Evolutionary conservation across 2,329 filamentous ascomycete species (phyloP).

Genomic region (Fusarium gaditjirri): DNA sequence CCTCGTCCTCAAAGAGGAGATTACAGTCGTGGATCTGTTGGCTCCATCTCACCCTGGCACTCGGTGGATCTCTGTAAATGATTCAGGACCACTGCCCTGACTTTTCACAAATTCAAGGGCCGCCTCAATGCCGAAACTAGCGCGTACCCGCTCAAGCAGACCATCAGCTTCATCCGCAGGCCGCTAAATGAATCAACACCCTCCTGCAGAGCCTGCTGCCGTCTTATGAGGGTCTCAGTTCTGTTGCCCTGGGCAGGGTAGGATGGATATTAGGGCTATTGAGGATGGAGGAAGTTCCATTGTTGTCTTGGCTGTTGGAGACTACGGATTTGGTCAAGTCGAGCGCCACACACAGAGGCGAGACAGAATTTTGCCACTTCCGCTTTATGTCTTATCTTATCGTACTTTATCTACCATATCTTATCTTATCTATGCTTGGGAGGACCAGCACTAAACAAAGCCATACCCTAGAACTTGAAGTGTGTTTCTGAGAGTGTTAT

Average conservation of each 20-base stretch:
- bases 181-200: neutral
- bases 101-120: neutral
- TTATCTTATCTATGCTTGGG: neutral
- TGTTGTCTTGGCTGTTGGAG: neutral
- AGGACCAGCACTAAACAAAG: too few relatives aligned
- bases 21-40: neutral
- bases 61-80: fast-evolving
- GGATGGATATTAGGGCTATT: neutral
- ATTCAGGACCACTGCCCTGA: fast-evolving
- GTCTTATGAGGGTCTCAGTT: fast-evolving
- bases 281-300: neutral
- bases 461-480: too few relatives aligned
- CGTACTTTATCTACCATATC: neutral
- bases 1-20: neutral
- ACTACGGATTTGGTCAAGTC: neutral
- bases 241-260: neutral
- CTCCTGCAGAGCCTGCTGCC: neutral
- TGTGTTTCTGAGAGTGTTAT: too few relatives aligned
- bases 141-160: neutral
- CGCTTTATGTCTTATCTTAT: neutral
- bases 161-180: neutral
- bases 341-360: neutral
- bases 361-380: neutral
- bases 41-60: fast-evolving
- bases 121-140: fast-evolving